phyloP scores from a whole-genome alignment of 805 yeast genomes.

The Candida sithepensis region DNA sequence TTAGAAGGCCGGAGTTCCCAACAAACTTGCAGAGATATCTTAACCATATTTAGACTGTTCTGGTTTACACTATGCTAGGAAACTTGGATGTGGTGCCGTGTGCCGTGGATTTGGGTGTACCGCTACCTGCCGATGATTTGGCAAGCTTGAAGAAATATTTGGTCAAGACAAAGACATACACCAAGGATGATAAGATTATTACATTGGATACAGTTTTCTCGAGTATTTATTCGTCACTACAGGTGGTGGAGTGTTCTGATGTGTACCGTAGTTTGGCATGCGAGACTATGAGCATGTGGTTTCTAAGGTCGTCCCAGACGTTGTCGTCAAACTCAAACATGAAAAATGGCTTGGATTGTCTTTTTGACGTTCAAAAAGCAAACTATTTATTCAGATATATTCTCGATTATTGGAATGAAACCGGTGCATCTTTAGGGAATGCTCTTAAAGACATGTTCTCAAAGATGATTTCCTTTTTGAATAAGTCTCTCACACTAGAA shows the following conservation, averaged over 20 bases:
- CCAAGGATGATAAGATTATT: slow-evolving; percentile 1
- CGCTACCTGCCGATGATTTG: slow-evolving; percentile 5
- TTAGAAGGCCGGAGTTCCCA: too few species aligned
- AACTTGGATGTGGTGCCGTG: neutral
- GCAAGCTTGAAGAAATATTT: slow-evolving; percentile 13
- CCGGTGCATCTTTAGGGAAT: slow-evolving; percentile 67
- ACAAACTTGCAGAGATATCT: too few species aligned
- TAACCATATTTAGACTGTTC: too few species aligned
- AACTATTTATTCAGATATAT: slow-evolving; percentile 46
- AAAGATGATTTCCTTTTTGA: slow-evolving; percentile 44
- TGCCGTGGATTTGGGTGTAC: slow-evolving; percentile 1
- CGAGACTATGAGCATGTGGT: slow-evolving; percentile 66
- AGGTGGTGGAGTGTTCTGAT: slow-evolving; percentile 33
- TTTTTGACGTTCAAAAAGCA: slow-evolving; percentile 21
- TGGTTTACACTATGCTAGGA: neutral
- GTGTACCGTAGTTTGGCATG: slow-evolving; percentile 40
- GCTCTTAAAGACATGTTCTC: slow-evolving; percentile 59
- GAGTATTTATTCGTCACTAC: slow-evolving; percentile 30
- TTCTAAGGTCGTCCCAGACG: slow-evolving; percentile 50
- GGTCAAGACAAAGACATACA: slow-evolving; percentile 13
- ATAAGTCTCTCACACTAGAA: slow-evolving; percentile 6
- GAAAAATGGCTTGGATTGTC: neutral
- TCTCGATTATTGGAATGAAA: slow-evolving; percentile 66
- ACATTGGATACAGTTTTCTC: slow-evolving; percentile 19
- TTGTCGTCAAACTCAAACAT: neutral